These are phyloP conservation scores for Castanea crenata DNA, from an alignment of 306 rosid genomes.

Conservation along the genomic window DNA sequence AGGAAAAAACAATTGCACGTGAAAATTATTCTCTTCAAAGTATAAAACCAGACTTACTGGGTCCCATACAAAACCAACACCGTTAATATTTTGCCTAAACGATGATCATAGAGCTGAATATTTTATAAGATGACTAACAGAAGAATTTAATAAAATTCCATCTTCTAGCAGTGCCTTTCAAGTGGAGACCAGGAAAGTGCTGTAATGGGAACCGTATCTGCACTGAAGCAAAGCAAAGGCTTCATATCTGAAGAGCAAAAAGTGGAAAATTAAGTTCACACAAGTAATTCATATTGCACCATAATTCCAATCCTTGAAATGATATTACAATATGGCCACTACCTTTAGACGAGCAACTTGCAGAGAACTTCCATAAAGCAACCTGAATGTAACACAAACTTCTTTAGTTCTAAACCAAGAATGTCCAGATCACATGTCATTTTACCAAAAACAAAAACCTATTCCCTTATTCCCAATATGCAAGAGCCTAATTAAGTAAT, in stretches of 20 bases:
- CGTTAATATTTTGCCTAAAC: too few relatives aligned
- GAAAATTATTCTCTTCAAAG: too few relatives aligned
- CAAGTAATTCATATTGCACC: slow-evolving; percentile 12
- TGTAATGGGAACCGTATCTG: slow-evolving; percentile 83
- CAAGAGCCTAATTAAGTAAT: background rate
- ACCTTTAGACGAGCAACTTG: slow-evolving; percentile 55
- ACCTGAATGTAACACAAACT: slow-evolving; percentile 52
- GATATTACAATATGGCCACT: slow-evolving; percentile 27
- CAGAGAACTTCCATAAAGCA: slow-evolving; percentile 85
- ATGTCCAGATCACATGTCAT: background rate
- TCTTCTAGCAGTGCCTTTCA: slow-evolving; percentile 56
- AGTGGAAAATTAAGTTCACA: slow-evolving; percentile 13
- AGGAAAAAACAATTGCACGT: too few relatives aligned
- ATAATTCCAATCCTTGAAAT: slow-evolving; percentile 12
- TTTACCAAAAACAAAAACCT: background rate
- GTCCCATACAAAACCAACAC: too few relatives aligned
- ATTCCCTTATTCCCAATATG: background rate
- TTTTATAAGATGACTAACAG: background rate
- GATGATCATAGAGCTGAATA: background rate
- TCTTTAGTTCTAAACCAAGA: slow-evolving; percentile 25
- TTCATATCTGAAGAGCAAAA: slow-evolving; percentile 60
- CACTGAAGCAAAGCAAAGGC: slow-evolving; percentile 80
- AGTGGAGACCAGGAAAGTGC: slow-evolving; percentile 80
- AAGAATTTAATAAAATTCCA: background rate
- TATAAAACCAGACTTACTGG: too few relatives aligned